These are phyloP conservation scores for Ophiosphaerella herpotricha DNA, from an alignment of 2,329 filamentous ascomycete species.

Conservation along the genomic window DNA sequence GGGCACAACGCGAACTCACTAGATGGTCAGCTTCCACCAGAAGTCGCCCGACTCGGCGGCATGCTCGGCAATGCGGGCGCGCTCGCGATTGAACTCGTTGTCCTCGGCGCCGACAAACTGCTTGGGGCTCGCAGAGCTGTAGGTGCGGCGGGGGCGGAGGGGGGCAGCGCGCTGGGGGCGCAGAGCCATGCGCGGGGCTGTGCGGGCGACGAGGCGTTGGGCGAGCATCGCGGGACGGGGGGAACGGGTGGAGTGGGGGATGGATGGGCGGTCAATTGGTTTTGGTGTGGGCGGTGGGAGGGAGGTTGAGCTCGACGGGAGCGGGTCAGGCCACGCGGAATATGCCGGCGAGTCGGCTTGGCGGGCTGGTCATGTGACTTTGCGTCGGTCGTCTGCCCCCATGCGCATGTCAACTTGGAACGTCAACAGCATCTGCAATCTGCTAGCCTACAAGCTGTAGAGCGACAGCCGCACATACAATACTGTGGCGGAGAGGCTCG, in stretches of 20 bases:
- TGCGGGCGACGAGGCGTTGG: constrained; percentile 39
- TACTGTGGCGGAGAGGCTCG: too few relatives aligned
- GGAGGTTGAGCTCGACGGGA: constrained; percentile 26
- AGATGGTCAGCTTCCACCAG: constrained; percentile 95
- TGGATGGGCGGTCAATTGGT: constrained; percentile 38
- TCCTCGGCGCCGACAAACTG: constrained; percentile 67
- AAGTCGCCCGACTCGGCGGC: constrained; percentile 83
- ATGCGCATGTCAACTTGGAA: too few relatives aligned
- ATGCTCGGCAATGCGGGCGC: constrained; percentile 87
- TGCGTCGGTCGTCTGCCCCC: too few relatives aligned
- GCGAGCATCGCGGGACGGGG: constrained; percentile 40
- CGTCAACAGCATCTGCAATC: too few relatives aligned
- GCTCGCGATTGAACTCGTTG: constrained; percentile 93
- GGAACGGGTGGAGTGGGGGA: constrained; percentile 18
- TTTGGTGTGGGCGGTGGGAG: constrained; percentile 22
- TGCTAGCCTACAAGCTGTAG: too few relatives aligned
- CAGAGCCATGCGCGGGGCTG: constrained; percentile 63
- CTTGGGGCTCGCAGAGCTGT: constrained; percentile 65
- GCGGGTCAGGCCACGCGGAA: constrained; percentile 23
- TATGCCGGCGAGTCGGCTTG: constrained; percentile 29
- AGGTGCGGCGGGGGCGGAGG: constrained; percentile 65
- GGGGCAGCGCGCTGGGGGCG: constrained; percentile 48
- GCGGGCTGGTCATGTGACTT: too few relatives aligned
- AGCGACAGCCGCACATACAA: too few relatives aligned
- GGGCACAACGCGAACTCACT: constrained; percentile 60